Evolutionary conservation across 192 early-diverging fungal genomes (phyloP).

Genomic region (Coemansia sp.): DNA sequence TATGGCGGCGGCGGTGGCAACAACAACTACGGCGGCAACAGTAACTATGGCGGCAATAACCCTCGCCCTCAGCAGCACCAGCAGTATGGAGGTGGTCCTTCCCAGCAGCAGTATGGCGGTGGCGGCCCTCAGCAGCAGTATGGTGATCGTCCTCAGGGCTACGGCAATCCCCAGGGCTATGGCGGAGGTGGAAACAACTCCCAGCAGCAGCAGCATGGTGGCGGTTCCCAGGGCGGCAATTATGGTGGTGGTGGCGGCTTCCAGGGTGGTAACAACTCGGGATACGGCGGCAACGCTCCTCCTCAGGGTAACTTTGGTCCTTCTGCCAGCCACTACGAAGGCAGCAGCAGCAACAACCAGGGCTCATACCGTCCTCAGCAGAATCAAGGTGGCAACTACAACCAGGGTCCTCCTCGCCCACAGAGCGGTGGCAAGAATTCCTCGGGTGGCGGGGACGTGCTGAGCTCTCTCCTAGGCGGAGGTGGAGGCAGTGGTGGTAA

Average conservation of each 20-base stretch:
- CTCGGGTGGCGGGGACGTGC: neutral
- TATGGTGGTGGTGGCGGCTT: neutral
- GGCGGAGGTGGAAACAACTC: neutral
- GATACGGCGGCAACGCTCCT: neutral
- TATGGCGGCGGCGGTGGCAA: neutral
- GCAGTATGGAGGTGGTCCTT: neutral
- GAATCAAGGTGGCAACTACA: constrained; percentile 11
- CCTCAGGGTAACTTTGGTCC: neutral
- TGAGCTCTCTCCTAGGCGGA: neutral
- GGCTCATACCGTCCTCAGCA: constrained; percentile 9
- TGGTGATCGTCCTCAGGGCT: neutral
- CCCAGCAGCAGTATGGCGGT: too few relatives aligned
- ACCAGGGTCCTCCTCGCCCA: neutral
- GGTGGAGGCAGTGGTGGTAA: constrained; percentile 21
- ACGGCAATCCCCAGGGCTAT: neutral
- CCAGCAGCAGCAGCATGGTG: neutral
- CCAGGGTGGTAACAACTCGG: neutral
- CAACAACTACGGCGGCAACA: too few relatives aligned
- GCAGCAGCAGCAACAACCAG: neutral
- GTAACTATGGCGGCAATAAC: neutral
- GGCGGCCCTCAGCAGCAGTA: too few relatives aligned
- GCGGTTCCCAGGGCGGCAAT: neutral
- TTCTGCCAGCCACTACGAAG: neutral
- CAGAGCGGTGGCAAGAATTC: constrained; percentile 1
- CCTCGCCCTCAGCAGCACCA: constrained; percentile 5